A percentile compares a stretch with the other conserved stretches of the same genome.
These are phyloP conservation scores for Fusarium sp. DNA, from an alignment of 2,329 filamentous ascomycete species.

Conservation along the genomic window DNA sequence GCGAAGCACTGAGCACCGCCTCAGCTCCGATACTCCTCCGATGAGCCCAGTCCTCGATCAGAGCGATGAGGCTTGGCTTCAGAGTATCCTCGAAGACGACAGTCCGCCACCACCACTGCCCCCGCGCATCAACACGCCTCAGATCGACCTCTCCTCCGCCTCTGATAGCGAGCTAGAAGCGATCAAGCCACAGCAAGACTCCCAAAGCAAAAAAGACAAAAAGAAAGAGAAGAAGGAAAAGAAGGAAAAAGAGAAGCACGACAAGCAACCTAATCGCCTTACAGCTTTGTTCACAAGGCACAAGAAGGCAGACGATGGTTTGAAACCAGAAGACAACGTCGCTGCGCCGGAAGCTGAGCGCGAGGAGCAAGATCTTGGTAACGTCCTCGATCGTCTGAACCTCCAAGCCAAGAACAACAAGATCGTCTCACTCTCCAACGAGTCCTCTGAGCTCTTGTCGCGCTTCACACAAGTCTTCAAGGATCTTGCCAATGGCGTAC, in stretches of 20 bases:
- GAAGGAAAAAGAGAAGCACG: constrained; percentile 53
- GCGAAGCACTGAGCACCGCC: constrained; percentile 44
- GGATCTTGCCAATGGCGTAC: constrained; percentile 91
- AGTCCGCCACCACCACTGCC: constrained; percentile 69
- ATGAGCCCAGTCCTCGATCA: constrained; percentile 66
- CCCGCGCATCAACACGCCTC: constrained; percentile 65
- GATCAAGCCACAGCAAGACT: constrained; percentile 49
- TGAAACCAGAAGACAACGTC: constrained; percentile 57
- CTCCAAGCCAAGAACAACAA: constrained; percentile 88
- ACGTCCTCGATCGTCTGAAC: constrained; percentile 87
- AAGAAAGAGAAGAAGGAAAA: constrained; percentile 52
- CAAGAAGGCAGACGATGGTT: constrained; percentile 59
- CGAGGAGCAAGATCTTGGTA: constrained; percentile 80
- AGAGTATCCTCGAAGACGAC: constrained; percentile 64
- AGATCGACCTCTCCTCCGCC: constrained; percentile 58
- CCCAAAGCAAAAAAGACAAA: constrained; percentile 53
- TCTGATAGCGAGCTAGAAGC: constrained; percentile 48
- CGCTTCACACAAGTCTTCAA: constrained; percentile 93
- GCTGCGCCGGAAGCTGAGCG: constrained; percentile 61
- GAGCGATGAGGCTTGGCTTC: constrained; percentile 73
- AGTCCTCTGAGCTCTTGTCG: constrained; percentile 84
- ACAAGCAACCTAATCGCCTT: constrained; percentile 56
- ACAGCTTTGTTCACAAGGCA: constrained; percentile 56
- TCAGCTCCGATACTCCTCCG: constrained; percentile 47
- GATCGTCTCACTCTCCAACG: constrained; percentile 86